Evolutionary conservation across 805 yeast genomes (phyloP).

Genomic region (Wickerhamiella allomyrinae): DNA sequence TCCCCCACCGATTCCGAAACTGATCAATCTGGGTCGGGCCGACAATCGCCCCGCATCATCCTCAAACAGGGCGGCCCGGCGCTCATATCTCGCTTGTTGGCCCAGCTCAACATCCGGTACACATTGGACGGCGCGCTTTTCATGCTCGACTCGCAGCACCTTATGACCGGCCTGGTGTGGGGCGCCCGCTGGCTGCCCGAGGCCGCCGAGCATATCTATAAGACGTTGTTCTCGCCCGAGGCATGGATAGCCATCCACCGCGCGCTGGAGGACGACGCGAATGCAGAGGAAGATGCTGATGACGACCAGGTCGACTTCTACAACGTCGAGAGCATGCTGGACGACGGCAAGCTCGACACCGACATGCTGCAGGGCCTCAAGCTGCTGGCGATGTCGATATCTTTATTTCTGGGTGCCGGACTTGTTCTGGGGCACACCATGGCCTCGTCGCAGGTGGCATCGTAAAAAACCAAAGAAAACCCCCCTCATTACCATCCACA

Average conservation of each 20-base stretch:
- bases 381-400: conserved; percentile 9
- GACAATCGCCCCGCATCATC: background rate
- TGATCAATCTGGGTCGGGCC: too few species aligned
- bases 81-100: background rate
- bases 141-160: background rate
- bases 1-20: background rate
- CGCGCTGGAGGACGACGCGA: background rate
- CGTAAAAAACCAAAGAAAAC: too few species aligned
- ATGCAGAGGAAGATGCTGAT: background rate
- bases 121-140: background rate
- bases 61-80: background rate
- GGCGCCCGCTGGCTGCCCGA: conserved; percentile 1
- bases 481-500: too few species aligned
- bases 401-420: conserved; percentile 15
- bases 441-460: background rate
- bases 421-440: conserved; percentile 12
- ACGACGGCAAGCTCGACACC: conserved; percentile 1
- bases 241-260: background rate
- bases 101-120: background rate
- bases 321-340: background rate
- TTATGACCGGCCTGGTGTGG: background rate
- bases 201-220: conserved; percentile 1
- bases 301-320: conserved; percentile 1
- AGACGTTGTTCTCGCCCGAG: conserved; percentile 1
- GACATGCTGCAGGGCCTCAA: conserved; percentile 7